phyloP scores from a whole-genome alignment of 139 green algal genomes.

The Chloropicon primus region DNA sequence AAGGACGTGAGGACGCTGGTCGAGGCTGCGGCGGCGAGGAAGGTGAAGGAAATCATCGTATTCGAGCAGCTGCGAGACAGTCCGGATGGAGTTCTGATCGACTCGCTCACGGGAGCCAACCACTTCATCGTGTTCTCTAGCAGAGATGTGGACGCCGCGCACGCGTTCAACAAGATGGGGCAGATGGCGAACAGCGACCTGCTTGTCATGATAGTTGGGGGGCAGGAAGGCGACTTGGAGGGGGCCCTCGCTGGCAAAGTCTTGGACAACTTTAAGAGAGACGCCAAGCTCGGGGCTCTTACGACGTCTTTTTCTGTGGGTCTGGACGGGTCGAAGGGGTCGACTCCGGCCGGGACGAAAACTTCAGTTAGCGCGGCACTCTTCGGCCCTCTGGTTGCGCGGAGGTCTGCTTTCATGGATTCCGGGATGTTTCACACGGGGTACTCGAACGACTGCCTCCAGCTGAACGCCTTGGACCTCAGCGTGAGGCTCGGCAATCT shows the following conservation, averaged over 20 bases:
- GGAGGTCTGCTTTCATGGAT: not conserved
- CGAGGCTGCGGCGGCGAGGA: not conserved
- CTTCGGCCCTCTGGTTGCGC: not conserved
- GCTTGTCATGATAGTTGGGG: not conserved
- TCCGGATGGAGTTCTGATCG: not conserved
- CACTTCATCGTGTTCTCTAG: conserved; percentile 6
- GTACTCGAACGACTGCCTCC: not conserved
- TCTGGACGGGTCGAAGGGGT: not conserved
- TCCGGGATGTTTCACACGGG: not conserved
- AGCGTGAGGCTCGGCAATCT: not conserved
- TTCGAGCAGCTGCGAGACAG: not conserved
- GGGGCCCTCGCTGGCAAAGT: not conserved
- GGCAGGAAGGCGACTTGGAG: not conserved
- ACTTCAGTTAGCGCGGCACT: not conserved
- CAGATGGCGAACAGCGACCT: not conserved
- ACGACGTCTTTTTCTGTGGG: not conserved
- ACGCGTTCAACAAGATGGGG: conserved; percentile 1
- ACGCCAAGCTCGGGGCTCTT: not conserved
- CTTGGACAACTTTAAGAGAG: not conserved
- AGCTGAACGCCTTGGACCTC: not conserved
- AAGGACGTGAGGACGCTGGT: not conserved
- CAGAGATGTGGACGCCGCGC: not conserved
- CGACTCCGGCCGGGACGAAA: not conserved
- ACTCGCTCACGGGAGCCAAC: not conserved
- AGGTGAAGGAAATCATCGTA: not conserved